Conservation (phyloP, 2,329 filamentous ascomycete species). For the Monosporascus sp. region DNA sequence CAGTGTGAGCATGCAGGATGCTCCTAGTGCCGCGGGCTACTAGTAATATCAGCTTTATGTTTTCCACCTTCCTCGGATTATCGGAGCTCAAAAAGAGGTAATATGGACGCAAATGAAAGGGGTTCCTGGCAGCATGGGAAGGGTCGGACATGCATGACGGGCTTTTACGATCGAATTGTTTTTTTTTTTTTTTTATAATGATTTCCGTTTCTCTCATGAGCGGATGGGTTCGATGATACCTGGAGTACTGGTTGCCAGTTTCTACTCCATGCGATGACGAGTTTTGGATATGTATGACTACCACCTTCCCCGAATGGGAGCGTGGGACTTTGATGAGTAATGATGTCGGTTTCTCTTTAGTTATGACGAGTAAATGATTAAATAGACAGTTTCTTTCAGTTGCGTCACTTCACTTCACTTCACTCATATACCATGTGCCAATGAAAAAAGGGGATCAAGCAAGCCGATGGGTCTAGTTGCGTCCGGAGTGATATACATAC, state of each 20-base stretch:
- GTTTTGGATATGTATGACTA: too few relatives aligned
- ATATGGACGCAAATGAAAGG: too few relatives aligned
- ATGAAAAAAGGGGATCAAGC: too few relatives aligned
- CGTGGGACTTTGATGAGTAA: background rate
- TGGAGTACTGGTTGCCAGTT: constrained; percentile 2
- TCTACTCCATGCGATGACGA: too few relatives aligned
- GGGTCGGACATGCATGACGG: background rate
- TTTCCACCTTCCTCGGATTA: background rate
- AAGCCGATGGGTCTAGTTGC: too few relatives aligned
- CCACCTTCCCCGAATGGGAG: too few relatives aligned
- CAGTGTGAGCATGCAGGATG: constrained; percentile 18
- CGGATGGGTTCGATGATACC: constrained; percentile 11
- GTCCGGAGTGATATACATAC: too few relatives aligned
- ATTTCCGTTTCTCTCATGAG: constrained; percentile 5
- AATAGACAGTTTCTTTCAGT: too few relatives aligned
- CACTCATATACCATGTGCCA: too few relatives aligned
- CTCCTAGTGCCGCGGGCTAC: constrained; percentile 8
- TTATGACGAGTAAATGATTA: too few relatives aligned
- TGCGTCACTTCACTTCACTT: too few relatives aligned
- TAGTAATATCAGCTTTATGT: background rate
- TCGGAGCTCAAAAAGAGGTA: background rate
- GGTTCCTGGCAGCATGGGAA: background rate
- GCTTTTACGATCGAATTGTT: constrained; percentile 5
- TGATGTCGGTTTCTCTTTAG: background rate
- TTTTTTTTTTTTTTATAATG: constrained; percentile 10